Base-by-base conservation (phyloP, 768 basidiomycete genomes). In the Boletus tomentosulus region DNA sequence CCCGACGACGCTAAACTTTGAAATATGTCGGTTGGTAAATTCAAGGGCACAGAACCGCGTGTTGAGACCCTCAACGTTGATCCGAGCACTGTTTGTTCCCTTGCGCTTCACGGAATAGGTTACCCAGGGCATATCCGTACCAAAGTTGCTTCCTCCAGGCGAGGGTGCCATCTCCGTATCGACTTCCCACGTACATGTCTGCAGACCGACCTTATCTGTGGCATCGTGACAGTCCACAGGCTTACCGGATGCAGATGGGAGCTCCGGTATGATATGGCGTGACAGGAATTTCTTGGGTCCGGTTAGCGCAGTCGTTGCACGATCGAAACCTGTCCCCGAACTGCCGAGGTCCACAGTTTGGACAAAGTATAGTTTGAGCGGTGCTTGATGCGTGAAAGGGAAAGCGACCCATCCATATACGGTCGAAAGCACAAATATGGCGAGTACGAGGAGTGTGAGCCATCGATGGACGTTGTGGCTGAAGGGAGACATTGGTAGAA, bases 311-410 rank as follows among this genome's bases (percentile, higher is more conserved):
- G 84, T 82, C 1, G 69, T 70, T 0, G 72, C 71, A 12, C 66
- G 70, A n/a, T 68, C 63, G 6, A 61, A 57, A 30, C 55, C 48
- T 12, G 56, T 57, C n/a, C 64, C 58, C 3, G 62, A 62, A 8
- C 68, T 53, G 30, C 62, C 59, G 37, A 89, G 67, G 46, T 77
- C 71, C 6, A 89, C 71, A 2, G 64, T 73, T 63, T 91, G 89
- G 46, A 76, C 76, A 75, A 90, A 92, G 68, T 76, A 88, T 1
- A 89, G 69, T 57, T 88, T 89, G 62, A 90, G 70, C 0, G 87
- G 88, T 5, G 78, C 66, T 22, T 77, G 66, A 38, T 74, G 68
- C 15, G 79, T 78, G 73, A 92, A 91, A 0, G 89, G 89, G 70
- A 83, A 83, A 7, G 66, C 71, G 6, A 76, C 52, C 65, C 76